Conservation (phyloP, 768 basidiomycete genomes). For the Leucocoprinus leucothites region DNA sequence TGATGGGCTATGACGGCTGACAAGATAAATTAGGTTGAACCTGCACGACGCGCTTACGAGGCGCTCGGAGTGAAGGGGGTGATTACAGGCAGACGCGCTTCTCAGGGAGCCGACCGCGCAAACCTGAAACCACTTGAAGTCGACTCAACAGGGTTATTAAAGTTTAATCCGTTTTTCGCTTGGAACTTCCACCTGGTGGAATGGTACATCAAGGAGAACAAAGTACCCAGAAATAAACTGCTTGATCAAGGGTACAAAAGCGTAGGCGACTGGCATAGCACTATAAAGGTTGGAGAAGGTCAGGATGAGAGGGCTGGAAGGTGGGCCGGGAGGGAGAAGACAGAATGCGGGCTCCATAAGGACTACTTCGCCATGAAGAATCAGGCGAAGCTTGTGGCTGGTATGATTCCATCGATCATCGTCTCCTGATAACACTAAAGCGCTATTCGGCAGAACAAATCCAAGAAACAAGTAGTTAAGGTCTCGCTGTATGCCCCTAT, state of each 20-base stretch:
- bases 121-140: constrained; percentile 83
- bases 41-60: constrained; percentile 84
- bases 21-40: constrained; percentile 68
- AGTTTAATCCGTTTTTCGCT: constrained; percentile 89
- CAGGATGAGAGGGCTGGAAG: constrained; percentile 88
- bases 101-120: constrained; percentile 90
- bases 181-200: constrained; percentile 88
- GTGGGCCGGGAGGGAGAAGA: constrained; percentile 89
- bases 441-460: background rate
- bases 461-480: background rate
- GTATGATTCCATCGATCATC: background rate
- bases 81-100: constrained; percentile 92
- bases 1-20: background rate
- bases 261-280: constrained; percentile 98
- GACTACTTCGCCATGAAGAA: constrained; percentile 81
- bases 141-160: constrained; percentile 85
- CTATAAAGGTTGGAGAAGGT: constrained; percentile 60
- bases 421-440: background rate
- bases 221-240: constrained; percentile 85
- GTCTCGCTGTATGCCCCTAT: background rate
- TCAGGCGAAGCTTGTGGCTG: constrained; percentile 37
- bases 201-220: constrained; percentile 75
- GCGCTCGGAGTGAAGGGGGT: constrained; percentile 77
- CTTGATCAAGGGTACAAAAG: constrained; percentile 91
- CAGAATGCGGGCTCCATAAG: constrained; percentile 93